Conservation (phyloP, 805 yeast genomes). For the Yarrowia sp. region DNA sequence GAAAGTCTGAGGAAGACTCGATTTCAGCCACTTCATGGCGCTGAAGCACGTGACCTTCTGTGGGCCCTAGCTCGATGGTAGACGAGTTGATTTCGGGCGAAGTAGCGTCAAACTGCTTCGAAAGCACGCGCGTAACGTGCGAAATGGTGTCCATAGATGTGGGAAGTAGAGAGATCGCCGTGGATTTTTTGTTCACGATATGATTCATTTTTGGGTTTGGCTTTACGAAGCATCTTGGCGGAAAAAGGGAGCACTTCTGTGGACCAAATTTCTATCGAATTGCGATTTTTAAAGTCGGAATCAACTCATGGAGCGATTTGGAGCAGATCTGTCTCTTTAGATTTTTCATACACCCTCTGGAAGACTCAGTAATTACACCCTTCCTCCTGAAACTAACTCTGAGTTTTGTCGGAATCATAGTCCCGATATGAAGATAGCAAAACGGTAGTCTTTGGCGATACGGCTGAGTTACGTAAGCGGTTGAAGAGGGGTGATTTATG, state of each 20-base stretch:
- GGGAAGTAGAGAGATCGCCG: not conserved
- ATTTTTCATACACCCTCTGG: not conserved
- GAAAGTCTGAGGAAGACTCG: not conserved
- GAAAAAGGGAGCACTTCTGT: not conserved
- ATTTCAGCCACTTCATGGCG: not conserved
- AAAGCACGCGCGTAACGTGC: constrained; percentile 11
- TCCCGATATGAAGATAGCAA: not conserved
- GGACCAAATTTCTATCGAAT: not conserved
- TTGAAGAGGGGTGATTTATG: not conserved
- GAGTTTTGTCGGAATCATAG: not conserved
- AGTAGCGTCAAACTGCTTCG: not conserved
- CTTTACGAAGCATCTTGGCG: not conserved
- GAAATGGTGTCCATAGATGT: constrained; percentile 5
- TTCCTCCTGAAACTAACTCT: not conserved
- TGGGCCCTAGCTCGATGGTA: constrained; percentile 15
- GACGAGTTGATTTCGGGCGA: not conserved
- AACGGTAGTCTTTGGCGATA: not conserved
- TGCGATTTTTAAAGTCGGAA: not conserved
- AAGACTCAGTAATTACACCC: not conserved
- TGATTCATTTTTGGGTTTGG: constrained; percentile 12
- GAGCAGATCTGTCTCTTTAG: not conserved
- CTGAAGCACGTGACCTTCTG: constrained; percentile 13
- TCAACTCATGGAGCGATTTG: not conserved
- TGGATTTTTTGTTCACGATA: not conserved
- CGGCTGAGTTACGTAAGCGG: not conserved